phyloP scores from a whole-genome alignment of 1,284 basidiomycete species.

The Xanthoconium separans region DNA sequence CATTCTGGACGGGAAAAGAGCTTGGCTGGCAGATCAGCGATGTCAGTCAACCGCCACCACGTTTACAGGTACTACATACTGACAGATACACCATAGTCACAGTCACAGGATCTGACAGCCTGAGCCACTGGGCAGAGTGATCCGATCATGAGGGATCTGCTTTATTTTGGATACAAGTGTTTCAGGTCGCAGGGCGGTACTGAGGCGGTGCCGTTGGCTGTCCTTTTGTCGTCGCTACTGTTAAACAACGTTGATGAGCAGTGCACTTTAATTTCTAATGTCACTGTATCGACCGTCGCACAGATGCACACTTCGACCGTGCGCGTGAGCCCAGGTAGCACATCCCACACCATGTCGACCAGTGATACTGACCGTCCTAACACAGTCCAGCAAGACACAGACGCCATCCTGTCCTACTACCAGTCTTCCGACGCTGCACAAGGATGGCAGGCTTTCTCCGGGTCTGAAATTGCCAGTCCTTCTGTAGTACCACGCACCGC shows the following conservation, averaged over 20 bases:
- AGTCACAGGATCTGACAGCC: conserved; percentile 5
- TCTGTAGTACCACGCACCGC: conserved; percentile 26
- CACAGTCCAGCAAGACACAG: conserved; percentile 28
- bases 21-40: conserved; percentile 78
- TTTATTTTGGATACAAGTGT: not conserved
- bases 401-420: conserved; percentile 39
- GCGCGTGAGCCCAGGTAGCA: conserved; percentile 16
- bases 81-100: not conserved
- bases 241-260: conserved; percentile 7
- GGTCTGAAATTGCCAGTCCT: conserved; percentile 34
- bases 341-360: not conserved
- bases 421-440: conserved; percentile 25
- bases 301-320: conserved; percentile 15
- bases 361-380: conserved; percentile 1
- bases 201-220: conserved; percentile 27
- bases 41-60: conserved; percentile 12
- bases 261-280: conserved; percentile 5
- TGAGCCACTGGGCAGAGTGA: not conserved
- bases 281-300: conserved; percentile 13
- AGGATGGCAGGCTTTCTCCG: conserved; percentile 32
- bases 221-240: too few species aligned
- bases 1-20: conserved; percentile 90
- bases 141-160: not conserved
- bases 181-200: conserved; percentile 11
- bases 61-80: conserved; percentile 1